These are phyloP conservation scores for Colletotrichum magnum DNA, from an alignment of 2,329 filamentous ascomycete genomes.

Conservation along the genomic window DNA sequence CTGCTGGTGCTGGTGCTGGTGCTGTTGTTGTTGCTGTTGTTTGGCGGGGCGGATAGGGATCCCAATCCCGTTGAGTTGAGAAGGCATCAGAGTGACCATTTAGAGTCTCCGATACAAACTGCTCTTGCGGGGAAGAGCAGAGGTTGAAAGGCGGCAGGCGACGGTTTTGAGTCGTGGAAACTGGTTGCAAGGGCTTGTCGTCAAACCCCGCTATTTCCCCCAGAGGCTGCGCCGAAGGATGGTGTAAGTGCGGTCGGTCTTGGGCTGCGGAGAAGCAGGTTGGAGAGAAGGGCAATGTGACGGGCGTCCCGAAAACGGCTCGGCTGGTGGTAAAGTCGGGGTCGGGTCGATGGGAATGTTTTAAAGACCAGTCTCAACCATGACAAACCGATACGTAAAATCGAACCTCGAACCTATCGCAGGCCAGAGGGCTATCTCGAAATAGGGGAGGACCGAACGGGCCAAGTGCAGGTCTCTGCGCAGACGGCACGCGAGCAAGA, in stretches of 20 bases:
- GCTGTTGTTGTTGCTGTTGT: constrained; percentile 46
- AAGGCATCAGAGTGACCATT: constrained; percentile 48
- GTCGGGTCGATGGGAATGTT: constrained; percentile 32
- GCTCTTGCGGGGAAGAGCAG: constrained; percentile 36
- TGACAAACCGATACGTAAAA: constrained; percentile 39
- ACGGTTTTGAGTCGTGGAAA: constrained; percentile 27
- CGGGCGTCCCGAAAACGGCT: constrained; percentile 34
- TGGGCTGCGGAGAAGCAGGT: constrained; percentile 34
- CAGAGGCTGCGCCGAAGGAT: constrained; percentile 35
- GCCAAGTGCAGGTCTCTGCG: constrained; percentile 37
- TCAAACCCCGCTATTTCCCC: constrained; percentile 41
- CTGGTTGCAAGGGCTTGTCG: constrained; percentile 38
- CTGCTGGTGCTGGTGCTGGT: constrained; percentile 25
- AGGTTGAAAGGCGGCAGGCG: constrained; percentile 13
- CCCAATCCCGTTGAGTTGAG: constrained; percentile 50
- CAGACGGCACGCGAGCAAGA: constrained; percentile 17
- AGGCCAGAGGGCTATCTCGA: constrained; percentile 34
- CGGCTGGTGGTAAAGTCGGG: constrained; percentile 8
- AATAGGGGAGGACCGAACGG: constrained; percentile 38
- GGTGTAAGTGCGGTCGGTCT: constrained; percentile 40
- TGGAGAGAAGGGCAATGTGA: constrained; percentile 20
- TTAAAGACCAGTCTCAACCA: constrained; percentile 29
- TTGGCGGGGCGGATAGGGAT: constrained; percentile 53
- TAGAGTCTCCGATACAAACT: constrained; percentile 31
- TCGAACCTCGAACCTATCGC: constrained; percentile 29